Evolutionary conservation across 441 rosid species (phyloP).

Genomic region (Pelargonium fulgidum): DNA sequence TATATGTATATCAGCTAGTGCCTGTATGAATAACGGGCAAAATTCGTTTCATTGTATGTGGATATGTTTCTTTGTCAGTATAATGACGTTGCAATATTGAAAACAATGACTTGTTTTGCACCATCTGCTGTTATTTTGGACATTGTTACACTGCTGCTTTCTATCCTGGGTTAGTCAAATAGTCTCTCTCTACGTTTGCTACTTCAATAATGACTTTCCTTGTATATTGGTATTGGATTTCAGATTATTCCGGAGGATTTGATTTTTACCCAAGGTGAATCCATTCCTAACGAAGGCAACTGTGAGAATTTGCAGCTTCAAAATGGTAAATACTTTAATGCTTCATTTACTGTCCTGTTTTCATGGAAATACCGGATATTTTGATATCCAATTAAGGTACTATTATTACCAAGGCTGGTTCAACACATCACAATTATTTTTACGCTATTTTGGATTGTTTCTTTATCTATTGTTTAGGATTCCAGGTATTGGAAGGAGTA

Average conservation of each 20-base stretch:
- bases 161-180: background rate
- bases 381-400: background rate
- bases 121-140: background rate
- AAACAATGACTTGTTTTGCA: background rate
- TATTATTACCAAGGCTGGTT: no score
- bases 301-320: conserved; percentile 28
- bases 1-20: no score
- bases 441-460: conserved; percentile 14
- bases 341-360: background rate
- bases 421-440: background rate
- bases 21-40: no score
- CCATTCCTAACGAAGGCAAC: conserved; percentile 29
- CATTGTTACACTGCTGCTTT: background rate
- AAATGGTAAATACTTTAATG: conserved; percentile 34
- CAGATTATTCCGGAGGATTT: conserved; percentile 45
- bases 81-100: no score
- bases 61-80: no score
- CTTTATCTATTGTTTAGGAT: conserved; percentile 29
- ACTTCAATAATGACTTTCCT: background rate
- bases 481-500: conserved; percentile 28
- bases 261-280: conserved; percentile 25
- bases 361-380: background rate
- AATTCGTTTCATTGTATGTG: no score
- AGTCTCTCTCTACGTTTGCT: conserved; percentile 1
- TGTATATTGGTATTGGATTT: conserved; percentile 23